These are phyloP conservation scores for Nyssa sinensis DNA, from an alignment of 148 eudicot species.

Conservation along the genomic window DNA sequence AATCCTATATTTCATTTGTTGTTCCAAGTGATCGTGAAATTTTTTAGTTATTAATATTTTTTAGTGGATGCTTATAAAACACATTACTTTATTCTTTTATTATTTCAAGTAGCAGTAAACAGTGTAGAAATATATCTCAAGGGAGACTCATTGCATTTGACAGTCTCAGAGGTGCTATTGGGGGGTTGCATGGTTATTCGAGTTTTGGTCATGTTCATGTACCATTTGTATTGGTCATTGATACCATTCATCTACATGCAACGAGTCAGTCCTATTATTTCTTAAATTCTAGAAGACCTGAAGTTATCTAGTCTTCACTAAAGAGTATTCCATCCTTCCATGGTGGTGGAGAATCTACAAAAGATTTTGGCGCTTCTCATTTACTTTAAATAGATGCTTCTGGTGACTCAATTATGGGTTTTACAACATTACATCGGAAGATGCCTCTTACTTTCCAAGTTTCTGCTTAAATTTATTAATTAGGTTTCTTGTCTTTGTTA, in stretches of 20 bases:
- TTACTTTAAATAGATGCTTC: no score
- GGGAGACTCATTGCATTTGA: conserved; percentile 2
- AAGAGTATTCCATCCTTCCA: neutral
- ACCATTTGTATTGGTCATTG: neutral
- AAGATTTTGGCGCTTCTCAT: neutral
- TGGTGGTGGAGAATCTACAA: neutral
- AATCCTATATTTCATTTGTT: neutral
- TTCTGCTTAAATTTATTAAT: no score
- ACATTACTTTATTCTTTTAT: neutral
- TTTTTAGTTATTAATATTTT: neutral
- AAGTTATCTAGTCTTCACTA: neutral
- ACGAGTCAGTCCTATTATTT: neutral
- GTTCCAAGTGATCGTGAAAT: neutral
- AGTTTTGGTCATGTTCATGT: neutral
- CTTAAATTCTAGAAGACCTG: neutral
- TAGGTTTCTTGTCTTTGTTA: no score
- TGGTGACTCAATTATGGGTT: no score
- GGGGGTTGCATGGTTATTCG: conserved; percentile 7
- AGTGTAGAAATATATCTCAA: neutral
- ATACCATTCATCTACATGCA: neutral
- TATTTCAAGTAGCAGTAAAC: neutral
- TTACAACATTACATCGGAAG: no score
- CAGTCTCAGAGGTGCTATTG: neutral
- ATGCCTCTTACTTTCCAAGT: no score
- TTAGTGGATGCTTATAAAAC: neutral